These are phyloP conservation scores for Salix viminalis DNA, from an alignment of 345 rosid species.

Conservation along the genomic window DNA sequence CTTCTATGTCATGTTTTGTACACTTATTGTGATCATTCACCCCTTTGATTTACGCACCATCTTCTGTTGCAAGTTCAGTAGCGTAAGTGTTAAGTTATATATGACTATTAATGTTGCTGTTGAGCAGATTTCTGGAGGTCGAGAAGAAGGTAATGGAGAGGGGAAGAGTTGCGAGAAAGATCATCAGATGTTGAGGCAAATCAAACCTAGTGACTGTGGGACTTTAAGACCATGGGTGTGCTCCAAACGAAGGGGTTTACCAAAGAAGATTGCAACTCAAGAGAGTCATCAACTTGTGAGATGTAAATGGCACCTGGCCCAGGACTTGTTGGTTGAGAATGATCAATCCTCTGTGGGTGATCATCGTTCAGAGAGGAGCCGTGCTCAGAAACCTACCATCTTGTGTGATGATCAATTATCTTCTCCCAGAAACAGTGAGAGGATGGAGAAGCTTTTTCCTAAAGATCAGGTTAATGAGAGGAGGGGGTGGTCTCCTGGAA, in stretches of 20 bases:
- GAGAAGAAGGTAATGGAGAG: constrained; percentile 33
- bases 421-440: constrained; percentile 30
- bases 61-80: background rate
- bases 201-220: constrained; percentile 45
- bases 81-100: constrained; percentile 7
- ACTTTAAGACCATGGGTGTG: constrained; percentile 54
- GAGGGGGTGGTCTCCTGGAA: constrained; percentile 36
- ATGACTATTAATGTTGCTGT: constrained; percentile 26
- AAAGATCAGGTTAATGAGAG: constrained; percentile 21
- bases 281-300: constrained; percentile 32
- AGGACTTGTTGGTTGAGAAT: constrained; percentile 43
- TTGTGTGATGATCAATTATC: constrained; percentile 32
- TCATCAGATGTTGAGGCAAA: constrained; percentile 24
- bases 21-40: background rate
- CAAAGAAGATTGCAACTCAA: constrained; percentile 45
- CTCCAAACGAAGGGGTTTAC: constrained; percentile 51
- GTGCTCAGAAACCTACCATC: constrained; percentile 31
- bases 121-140: constrained; percentile 38
- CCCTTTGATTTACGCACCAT: background rate
- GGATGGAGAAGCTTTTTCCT: constrained; percentile 24
- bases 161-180: constrained; percentile 36
- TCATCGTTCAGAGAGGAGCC: constrained; percentile 30
- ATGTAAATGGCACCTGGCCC: constrained; percentile 43
- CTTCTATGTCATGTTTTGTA: background rate
- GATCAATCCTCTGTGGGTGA: constrained; percentile 39